Percentiles rank a stretch among this genome's conserved stretches.
phyloP scores from a whole-genome alignment of 139 green algal species.

The Tetraselmis striata region DNA sequence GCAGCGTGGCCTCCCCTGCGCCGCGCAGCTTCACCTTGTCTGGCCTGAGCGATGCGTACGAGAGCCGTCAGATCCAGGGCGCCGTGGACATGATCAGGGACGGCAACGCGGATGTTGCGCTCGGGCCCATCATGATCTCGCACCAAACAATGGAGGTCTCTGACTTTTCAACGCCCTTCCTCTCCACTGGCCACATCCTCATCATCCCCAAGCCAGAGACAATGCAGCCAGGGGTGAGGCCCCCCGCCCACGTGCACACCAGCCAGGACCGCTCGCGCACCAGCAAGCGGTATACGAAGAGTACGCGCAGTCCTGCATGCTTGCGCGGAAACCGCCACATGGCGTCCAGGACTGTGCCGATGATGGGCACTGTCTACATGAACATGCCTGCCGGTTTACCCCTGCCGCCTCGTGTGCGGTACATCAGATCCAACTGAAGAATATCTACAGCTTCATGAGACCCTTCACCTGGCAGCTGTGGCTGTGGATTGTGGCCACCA shows the following conservation, averaged over 20 bases:
- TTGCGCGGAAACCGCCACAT: too few relatives aligned
- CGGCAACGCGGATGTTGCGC: not conserved
- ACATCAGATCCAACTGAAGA: not conserved
- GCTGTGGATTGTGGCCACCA: not conserved
- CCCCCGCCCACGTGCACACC: too few relatives aligned
- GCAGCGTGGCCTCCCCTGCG: not conserved
- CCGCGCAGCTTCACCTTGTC: not conserved
- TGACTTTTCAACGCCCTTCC: not conserved
- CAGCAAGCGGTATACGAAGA: too few relatives aligned
- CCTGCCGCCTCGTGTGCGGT: too few relatives aligned
- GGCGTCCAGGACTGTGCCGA: too few relatives aligned
- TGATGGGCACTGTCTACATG: too few relatives aligned
- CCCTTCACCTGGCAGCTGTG: not conserved
- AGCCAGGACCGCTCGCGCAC: too few relatives aligned
- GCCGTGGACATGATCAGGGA: not conserved
- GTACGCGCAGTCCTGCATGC: too few relatives aligned
- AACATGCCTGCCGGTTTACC: too few relatives aligned
- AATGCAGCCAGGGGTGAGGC: not conserved
- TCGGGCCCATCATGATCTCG: not conserved
- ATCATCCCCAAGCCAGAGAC: not conserved
- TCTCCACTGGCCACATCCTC: not conserved
- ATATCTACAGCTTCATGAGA: not conserved
- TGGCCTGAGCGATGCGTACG: not conserved
- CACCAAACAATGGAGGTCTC: not conserved
- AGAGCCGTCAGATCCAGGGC: not conserved